phyloP scores from a whole-genome alignment of 2,329 filamentous ascomycete species.

The Paracorniculantispora psalliotae region DNA sequence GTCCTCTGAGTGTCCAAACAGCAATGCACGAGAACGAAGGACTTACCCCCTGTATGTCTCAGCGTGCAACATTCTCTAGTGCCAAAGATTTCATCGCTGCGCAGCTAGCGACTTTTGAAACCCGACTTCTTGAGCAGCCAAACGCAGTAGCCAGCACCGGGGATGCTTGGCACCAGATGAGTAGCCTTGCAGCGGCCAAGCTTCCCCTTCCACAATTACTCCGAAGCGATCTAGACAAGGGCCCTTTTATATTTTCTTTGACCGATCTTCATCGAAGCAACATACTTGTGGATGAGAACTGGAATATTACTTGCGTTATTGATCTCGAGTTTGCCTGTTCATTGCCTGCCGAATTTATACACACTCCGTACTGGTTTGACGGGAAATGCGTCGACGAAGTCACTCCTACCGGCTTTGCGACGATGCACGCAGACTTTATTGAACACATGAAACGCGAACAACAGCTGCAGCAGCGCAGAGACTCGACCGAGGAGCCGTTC shows the following conservation, averaged over 20 bases:
- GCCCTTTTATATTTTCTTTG: slow-evolving; percentile 30
- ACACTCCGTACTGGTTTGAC: slow-evolving; percentile 31
- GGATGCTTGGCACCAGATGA: slow-evolving; percentile 21
- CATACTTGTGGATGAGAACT: slow-evolving; percentile 31
- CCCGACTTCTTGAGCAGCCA: background rate
- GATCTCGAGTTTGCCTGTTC: slow-evolving; percentile 31
- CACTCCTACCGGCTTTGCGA: background rate
- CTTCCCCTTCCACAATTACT: slow-evolving; percentile 17
- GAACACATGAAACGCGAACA: slow-evolving; percentile 9
- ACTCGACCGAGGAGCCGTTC: background rate
- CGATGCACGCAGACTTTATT: slow-evolving; percentile 11
- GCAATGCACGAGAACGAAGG: slow-evolving; percentile 22
- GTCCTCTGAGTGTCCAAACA: slow-evolving; percentile 27
- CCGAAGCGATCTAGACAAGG: slow-evolving; percentile 17
- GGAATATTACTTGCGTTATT: slow-evolving; percentile 28
- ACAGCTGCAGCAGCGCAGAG: background rate
- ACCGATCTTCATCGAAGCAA: slow-evolving; percentile 38
- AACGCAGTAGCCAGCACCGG: slow-evolving; percentile 3
- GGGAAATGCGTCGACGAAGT: slow-evolving; percentile 21
- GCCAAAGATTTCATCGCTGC: background rate
- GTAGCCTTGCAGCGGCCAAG: slow-evolving; percentile 21
- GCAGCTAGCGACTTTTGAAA: background rate
- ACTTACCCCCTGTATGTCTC: background rate
- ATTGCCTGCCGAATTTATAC: slow-evolving; percentile 25
- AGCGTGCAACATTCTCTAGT: background rate